Evolutionary conservation across 164 flowering plant genomes (phyloP).

Genomic region (Santalum album): DNA sequence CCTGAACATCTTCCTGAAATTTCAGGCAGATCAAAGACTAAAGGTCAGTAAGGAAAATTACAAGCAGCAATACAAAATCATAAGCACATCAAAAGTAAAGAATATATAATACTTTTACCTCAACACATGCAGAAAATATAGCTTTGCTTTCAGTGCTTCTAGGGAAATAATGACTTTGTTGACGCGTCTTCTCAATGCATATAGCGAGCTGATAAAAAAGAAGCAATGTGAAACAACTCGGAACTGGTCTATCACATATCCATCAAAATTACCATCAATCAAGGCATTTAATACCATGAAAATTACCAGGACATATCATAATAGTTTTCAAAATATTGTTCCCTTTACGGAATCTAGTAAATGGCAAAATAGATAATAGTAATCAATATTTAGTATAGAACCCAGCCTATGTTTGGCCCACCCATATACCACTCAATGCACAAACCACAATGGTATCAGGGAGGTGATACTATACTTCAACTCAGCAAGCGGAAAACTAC

Average conservation of each 20-base stretch:
- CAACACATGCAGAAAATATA: conserved; percentile 16
- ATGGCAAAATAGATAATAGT: no score
- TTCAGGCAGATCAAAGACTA: conserved; percentile 4
- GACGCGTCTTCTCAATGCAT: conserved; percentile 70
- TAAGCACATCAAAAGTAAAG: not conserved
- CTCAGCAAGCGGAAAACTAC: no score
- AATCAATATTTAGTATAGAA: no score
- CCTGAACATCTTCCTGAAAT: conserved; percentile 31
- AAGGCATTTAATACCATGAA: not conserved
- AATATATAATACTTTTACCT: conserved; percentile 22
- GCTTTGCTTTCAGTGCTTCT: conserved; percentile 29
- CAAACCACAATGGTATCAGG: no score
- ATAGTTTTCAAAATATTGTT: no score
- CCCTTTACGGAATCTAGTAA: no score
- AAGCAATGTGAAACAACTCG: conserved; percentile 2
- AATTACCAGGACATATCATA: no score
- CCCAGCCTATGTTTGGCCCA: no score
- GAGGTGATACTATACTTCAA: no score
- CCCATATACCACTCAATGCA: no score
- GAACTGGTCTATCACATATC: not conserved
- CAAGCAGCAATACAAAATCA: not conserved
- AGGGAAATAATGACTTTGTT: conserved; percentile 25
- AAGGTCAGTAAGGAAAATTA: conserved; percentile 1
- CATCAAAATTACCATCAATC: not conserved
- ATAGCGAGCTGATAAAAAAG: conserved; percentile 64